A percentile compares a stretch with the other conserved stretches of the same genome.
Evolutionary conservation across 169 alveolate genomes (phyloP).

Genomic region (Nephromyces sp.): DNA sequence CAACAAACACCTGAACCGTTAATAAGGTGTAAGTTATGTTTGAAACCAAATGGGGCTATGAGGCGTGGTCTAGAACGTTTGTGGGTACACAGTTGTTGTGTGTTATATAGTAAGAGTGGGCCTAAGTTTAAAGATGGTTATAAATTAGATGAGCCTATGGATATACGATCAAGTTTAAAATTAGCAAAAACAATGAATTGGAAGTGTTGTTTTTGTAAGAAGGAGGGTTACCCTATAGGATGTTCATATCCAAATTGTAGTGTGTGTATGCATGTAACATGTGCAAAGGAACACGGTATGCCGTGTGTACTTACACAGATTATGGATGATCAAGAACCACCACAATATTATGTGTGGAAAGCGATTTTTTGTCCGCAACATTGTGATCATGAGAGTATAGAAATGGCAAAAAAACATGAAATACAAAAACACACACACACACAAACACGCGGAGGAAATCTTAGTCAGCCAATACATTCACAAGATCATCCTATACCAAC

Average conservation of each 20-base stretch:
- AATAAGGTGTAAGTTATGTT: not conserved
- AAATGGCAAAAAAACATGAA: no score
- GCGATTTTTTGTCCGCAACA: slow-evolving; percentile 30
- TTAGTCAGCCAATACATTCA: no score
- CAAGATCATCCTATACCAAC: no score
- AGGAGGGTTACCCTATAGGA: slow-evolving; percentile 21
- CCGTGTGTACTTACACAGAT: slow-evolving; percentile 5
- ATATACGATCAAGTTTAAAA: not conserved
- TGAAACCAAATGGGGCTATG: slow-evolving; percentile 21
- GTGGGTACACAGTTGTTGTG: slow-evolving; percentile 41
- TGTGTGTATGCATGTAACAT: slow-evolving; percentile 21
- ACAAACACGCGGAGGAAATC: no score
- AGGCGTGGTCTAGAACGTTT: slow-evolving; percentile 21
- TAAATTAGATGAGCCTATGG: slow-evolving; percentile 23
- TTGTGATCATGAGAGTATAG: no score
- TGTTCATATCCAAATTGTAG: slow-evolving; percentile 23
- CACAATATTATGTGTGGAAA: slow-evolving; percentile 10
- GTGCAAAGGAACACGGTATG: slow-evolving; percentile 21
- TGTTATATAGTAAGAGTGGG: slow-evolving; percentile 12
- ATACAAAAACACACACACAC: no score
- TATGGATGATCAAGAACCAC: slow-evolving; percentile 19
- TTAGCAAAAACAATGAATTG: slow-evolving; percentile 16
- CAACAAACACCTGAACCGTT: no score
- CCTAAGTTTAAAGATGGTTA: slow-evolving; percentile 14
- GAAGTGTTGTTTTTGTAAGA: slow-evolving; percentile 12